phyloP scores from a whole-genome alignment of 306 rosid genomes.

The Vigna nakashimae region DNA sequence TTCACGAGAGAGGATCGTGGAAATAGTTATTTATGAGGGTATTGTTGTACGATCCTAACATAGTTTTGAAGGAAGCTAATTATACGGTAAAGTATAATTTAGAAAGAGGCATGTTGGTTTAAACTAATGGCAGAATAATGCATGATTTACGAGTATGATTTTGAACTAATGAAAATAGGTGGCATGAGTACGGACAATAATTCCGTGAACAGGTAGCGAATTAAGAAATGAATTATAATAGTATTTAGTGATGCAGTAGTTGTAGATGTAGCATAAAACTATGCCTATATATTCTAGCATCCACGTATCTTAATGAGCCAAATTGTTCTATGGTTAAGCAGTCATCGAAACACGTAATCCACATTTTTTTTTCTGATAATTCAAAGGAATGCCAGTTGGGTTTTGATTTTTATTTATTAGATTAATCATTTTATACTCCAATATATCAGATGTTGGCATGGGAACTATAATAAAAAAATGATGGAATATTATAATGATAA shows the following conservation, averaged over 20 bases:
- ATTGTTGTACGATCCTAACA: neutral
- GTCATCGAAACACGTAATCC: conserved; percentile 58
- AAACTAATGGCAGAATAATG: neutral
- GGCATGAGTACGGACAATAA: conserved; percentile 27
- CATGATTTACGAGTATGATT: neutral
- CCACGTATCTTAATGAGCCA: conserved; percentile 40
- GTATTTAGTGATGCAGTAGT: conserved; percentile 23
- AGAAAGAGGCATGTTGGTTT: neutral
- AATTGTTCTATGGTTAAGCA: conserved; percentile 47
- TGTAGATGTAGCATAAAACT: neutral
- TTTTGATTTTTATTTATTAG: conserved; percentile 45
- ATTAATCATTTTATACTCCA: conserved; percentile 38
- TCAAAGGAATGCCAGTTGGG: conserved; percentile 74
- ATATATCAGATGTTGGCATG: conserved; percentile 43
- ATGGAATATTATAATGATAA: conserved; percentile 40
- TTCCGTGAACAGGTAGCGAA: conserved; percentile 19
- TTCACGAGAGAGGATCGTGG: neutral
- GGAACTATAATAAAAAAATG: conserved; percentile 21
- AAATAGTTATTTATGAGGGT: neutral
- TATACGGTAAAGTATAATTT: neutral
- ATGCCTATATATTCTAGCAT: conserved; percentile 6
- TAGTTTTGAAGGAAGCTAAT: conserved; percentile 23
- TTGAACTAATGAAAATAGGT: conserved; percentile 12
- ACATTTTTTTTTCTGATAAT: conserved; percentile 51
- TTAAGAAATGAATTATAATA: conserved; percentile 1